Evolutionary conservation across 371 early-diverging fungal genomes (phyloP), one percentile per base, ranked within the genome.

Genomic region (Apophysomyces sp.): DNA sequence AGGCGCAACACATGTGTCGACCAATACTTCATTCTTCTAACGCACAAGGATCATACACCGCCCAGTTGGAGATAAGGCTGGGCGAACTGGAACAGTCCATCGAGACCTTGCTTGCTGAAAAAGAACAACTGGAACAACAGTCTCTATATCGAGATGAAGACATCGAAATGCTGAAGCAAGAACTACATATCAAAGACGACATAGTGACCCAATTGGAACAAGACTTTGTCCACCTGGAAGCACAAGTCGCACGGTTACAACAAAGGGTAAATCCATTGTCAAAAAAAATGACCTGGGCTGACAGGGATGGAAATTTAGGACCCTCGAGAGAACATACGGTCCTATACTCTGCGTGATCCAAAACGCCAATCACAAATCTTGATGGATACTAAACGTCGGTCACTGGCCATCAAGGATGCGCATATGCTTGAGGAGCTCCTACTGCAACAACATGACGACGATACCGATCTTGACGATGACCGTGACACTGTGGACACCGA

Each of bases 381-480:
- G 12, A 78, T 81, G 82, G 77, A 69, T 55, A 71, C 77, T 1
- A 81, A 81, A 54, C 73, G 82, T 28, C 67, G 76, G 37, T 78
- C 82, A 2, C 63, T 77, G 6, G 77, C 77, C 32, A 69, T 75
- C 40, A 78, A 81, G 55, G 82, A 81, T 30, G 72, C 76, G 0
- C 65, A 76, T 32, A 58, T 72, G 21, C 53, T 81, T 11, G 81
- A 81, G 40, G 65, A 72, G 44, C 72, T 81, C 68, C 63, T 81
- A 7, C 55, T 30, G 51, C 59, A 31, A 30, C 59, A 59, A 32
- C 51, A 59, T 51, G 59, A 51, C 15, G 31, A 51, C 15, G 59
- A 59, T 31, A 52, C 44, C 18, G 59, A 59, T 51, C 16, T 51
- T 18, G 44, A 44, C 34, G 51, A 59, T 59, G 59, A 59, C 51